Evolutionary conservation across 176 grass and related monocot genomes (phyloP), one percentile per base, ranked within the genome.

Genomic region (Triticum urartu): DNA sequence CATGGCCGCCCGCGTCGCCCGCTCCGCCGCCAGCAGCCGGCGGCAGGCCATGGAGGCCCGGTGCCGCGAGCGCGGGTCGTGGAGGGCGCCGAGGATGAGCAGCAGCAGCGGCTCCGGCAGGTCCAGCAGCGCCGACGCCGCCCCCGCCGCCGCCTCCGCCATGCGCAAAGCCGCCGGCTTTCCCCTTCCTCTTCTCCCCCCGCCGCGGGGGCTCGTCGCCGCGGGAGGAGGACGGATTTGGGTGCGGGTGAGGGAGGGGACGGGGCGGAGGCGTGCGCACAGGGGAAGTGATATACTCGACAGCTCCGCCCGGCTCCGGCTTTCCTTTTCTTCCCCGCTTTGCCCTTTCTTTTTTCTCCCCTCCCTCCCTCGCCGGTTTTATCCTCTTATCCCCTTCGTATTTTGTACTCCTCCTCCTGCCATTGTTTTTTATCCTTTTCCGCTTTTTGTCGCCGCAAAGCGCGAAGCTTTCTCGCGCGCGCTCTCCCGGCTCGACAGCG

Each of bases 101-200:
- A 88, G 77, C 21, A 96, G 88, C 47, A 99, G 88, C 17, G 90
- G 64, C 80, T 96, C 97, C 70, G 92, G 97, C 68, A 99, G 87
- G 90, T 99, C 97, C 33, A 96, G 82, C 43, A 99, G 7, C 22
- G 93, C 42, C 33, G 78, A 82, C 24, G 39, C 38, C 24, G 9
- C 32, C 13, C 32, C n/a, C 34, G 6, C 69, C 50, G 36, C 70
- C 5, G 40, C 67, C 21, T 87, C 81, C 5, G 85, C 89, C 89
- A 91, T 87, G 60, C 60, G 68, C 60, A 75, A 81, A 76, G 70
- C n/a, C 17, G 10, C 3, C 21, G 6, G 3, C 82, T 63, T 21
- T 15, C 28, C 28, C 28, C 28, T 30, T 30, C 28, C 28, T 30
- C 28, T 11, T 50, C 7, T 54, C 22, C 7, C 10, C 60, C 63